Evolutionary conservation across 345 rosid species (phyloP), one percentile per base, ranked within the genome.

Genomic region (Gossypium anomalum): DNA sequence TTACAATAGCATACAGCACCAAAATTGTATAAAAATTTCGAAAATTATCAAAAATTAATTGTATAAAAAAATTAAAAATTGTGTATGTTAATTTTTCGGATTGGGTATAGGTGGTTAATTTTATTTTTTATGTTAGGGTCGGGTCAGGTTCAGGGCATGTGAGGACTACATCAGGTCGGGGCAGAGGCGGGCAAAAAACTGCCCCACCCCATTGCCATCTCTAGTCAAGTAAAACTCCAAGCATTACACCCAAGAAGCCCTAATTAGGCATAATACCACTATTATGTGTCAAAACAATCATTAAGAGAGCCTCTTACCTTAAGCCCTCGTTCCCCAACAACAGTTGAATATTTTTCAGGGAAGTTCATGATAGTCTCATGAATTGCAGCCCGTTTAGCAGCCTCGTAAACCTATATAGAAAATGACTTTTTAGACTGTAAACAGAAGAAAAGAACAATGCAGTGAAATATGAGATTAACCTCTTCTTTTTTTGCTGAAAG

Each of bases 261-360:
- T 13, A 49, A 45, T 44, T 15, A 27, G 13, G 38, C 55, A 13
- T 72, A 74, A 20, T 8, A 34, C 49, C 14, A 52, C 27, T 60
- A 70, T 27, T 65, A 19, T 12, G 44, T 10, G 15, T 29, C 27
- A 63, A 51, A 34, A 49, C 47, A 29, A 68, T 69, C 34, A 19
- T 67, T 20, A 75, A 57, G 19, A 75, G 20, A 38, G 20, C n/a
- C 49, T 80, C 94, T 85, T 80, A 95, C 99, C 99, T 95, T 95
- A 55, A 95, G 97, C 52, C 98, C 99, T 70, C 99, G 87, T 84
- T 95, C 99, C 78, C 98, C 98, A 53, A 95, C 99, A 49, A 95
- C 81, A 38, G 98, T 93, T 63, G 89, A 90, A 85, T 95, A 95
- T 80, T 93, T 88, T 52, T 86, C 90, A 25, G 99, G 99, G 84